These are phyloP conservation scores for Globisporangium emineosum DNA, from an alignment of 352 stramenopile species.

Conservation along the genomic window DNA sequence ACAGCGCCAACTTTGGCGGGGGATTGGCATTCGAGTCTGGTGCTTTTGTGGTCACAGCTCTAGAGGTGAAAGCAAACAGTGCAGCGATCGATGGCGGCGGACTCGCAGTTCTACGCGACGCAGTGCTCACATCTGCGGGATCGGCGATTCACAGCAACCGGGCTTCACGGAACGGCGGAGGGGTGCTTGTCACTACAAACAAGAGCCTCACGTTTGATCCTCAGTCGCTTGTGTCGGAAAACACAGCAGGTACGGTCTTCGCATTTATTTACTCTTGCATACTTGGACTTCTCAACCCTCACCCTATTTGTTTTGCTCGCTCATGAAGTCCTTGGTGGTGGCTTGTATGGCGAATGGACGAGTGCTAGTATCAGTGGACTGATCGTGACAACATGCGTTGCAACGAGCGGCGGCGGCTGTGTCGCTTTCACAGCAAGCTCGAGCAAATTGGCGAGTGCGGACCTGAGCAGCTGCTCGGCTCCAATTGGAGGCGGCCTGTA, in stretches of 20 bases:
- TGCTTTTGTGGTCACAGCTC: slow-evolving; percentile 11
- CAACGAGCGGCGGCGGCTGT: slow-evolving; percentile 26
- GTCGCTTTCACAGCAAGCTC: slow-evolving; percentile 23
- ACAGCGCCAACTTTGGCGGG: slow-evolving; percentile 30
- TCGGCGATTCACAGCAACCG: slow-evolving; percentile 26
- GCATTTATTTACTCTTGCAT: not conserved
- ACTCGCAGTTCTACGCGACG: slow-evolving; percentile 31
- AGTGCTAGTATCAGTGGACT: slow-evolving; percentile 20
- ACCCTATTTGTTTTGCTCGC: not conserved
- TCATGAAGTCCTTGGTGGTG: slow-evolving; percentile 26
- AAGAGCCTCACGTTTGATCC: slow-evolving; percentile 30
- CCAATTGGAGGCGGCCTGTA: slow-evolving; percentile 28
- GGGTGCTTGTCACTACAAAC: slow-evolving; percentile 37
- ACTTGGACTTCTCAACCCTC: not conserved
- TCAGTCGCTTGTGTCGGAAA: slow-evolving; percentile 24
- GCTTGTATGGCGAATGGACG: slow-evolving; percentile 28
- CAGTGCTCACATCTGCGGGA: slow-evolving; percentile 15
- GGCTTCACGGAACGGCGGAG: slow-evolving; percentile 36
- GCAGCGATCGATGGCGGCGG: slow-evolving; percentile 42
- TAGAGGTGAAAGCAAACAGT: slow-evolving; percentile 27
- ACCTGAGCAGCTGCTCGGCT: slow-evolving; percentile 19
- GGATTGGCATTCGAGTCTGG: slow-evolving; percentile 28
- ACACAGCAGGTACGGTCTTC: slow-evolving; percentile 30
- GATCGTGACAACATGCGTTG: slow-evolving; percentile 13
- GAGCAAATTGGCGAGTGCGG: not conserved